Evolutionary conservation across 306 rosid genomes (phyloP).

Genomic region (Castanea crenata): DNA sequence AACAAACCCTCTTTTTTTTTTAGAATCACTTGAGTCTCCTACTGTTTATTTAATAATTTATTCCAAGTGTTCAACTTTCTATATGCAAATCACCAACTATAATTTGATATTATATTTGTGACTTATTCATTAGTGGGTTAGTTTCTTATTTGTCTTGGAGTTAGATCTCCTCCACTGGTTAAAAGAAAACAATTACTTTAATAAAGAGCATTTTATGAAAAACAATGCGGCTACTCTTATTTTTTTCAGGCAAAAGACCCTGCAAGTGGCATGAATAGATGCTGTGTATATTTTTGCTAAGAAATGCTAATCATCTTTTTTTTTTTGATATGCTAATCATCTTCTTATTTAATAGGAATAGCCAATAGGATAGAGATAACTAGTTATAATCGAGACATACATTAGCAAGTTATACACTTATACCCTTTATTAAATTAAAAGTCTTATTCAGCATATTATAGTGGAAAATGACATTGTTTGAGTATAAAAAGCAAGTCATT

Average conservation of each 20-base stretch:
- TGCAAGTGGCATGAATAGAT: slow-evolving; percentile 23
- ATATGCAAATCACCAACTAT: not conserved
- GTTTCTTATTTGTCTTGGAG: not conserved
- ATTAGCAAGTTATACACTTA: not conserved
- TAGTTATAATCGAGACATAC: slow-evolving; percentile 9
- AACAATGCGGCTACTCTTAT: not conserved
- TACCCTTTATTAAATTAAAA: slow-evolving; percentile 11
- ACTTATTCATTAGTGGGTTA: not conserved
- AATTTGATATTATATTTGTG: not conserved
- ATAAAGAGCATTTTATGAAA: not conserved
- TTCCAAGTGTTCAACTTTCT: not conserved
- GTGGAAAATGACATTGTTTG: slow-evolving; percentile 9
- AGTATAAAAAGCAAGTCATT: not conserved
- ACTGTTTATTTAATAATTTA: not conserved
- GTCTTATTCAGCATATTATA: slow-evolving; percentile 13
- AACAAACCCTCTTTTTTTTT: not conserved
- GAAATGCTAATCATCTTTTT: not conserved
- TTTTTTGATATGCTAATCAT: not conserved
- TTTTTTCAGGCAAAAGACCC: not conserved
- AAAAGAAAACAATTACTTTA: not conserved
- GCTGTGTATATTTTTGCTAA: slow-evolving; percentile 6
- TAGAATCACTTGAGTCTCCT: not conserved
- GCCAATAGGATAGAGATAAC: slow-evolving; percentile 13
- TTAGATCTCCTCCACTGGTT: not conserved
- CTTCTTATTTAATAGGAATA: not conserved